Base-by-base conservation (phyloP, 148 eudicot species). In the Persicaria maculosa region DNA sequence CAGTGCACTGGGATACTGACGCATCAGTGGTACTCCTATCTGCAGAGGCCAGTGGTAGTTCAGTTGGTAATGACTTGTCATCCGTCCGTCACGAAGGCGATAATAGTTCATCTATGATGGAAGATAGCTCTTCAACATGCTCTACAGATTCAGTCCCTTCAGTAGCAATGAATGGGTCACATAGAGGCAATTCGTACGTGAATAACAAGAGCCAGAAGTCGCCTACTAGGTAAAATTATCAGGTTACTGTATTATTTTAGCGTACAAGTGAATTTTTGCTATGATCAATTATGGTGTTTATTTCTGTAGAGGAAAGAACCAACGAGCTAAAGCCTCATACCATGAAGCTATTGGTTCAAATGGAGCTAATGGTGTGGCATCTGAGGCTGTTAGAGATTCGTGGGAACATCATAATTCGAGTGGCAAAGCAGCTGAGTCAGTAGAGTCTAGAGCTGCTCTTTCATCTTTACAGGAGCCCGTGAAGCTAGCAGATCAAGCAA, bases 41-140 rank as follows among this genome's bases (percentile, higher is more conserved):
- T 71, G 80, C 77, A 62, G 97, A 88, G 76, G 88, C 84, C 73
- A 72, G 86, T 74, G 80, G 88, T 72, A 77, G 83, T 80, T 86
- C 81, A 75, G 76, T 80, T 64, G 19, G 72, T 20, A 82, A 76
- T 81, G 83, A 82, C 44, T 59, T 76, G 61, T 86, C 86, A 58
- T 74, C 83, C 78, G 75, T 74, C 2, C 93, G 84, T 73, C 90
- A 86, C 87, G 98, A 90, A 72, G 74, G 53, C 10, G 86, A 87
- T 53, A 81, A 84, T 75, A 82, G 81, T 76, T 71, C 81, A 11
- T 83, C 86, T 68, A 69, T 77, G 52, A 83, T 90, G 77, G 97
- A 92, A 77, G 96, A 90, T 77, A 90, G 93, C 77, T 92, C 96
- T 43, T 92, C 96, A 50, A 90, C 97, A 7, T 86, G 91, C 71